These are phyloP conservation scores for Aschersonia sp. DNA, from an alignment of 2,329 filamentous ascomycete genomes.

Conservation along the genomic window DNA sequence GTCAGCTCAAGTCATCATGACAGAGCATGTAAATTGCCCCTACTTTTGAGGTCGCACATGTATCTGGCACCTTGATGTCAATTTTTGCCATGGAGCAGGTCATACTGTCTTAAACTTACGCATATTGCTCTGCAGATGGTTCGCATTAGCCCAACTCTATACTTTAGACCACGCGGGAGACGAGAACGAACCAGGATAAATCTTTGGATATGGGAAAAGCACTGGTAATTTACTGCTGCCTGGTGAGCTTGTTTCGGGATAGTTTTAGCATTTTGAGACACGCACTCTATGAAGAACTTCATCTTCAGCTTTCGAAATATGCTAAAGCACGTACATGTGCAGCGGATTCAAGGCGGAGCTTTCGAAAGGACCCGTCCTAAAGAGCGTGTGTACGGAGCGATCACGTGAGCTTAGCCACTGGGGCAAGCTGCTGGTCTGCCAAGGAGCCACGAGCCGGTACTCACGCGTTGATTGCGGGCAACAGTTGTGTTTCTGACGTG, in stretches of 20 bases:
- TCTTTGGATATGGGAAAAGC: conserved; percentile 43
- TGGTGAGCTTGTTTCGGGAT: conserved; percentile 6
- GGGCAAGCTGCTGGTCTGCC: no score
- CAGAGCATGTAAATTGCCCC: background rate
- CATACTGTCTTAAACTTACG: conserved; percentile 19
- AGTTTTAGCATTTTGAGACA: background rate
- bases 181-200: conserved; percentile 35
- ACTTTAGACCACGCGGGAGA: conserved; percentile 1
- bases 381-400: no score
- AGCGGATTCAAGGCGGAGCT: no score
- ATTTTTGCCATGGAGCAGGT: background rate
- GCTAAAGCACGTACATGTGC: no score
- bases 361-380: no score
- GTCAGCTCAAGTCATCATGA: background rate
- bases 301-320: conserved; percentile 15
- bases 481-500: no score
- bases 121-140: conserved; percentile 34
- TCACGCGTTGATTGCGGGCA: no score
- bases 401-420: no score
- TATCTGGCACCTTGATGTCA: conserved; percentile 21
- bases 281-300: conserved; percentile 39
- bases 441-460: no score
- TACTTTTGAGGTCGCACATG: conserved; percentile 44
- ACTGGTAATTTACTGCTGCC: conserved; percentile 37
- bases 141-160: background rate